Evolutionary conservation across 345 rosid species (phyloP).

Genomic region (Eucalyptus brandiana): DNA sequence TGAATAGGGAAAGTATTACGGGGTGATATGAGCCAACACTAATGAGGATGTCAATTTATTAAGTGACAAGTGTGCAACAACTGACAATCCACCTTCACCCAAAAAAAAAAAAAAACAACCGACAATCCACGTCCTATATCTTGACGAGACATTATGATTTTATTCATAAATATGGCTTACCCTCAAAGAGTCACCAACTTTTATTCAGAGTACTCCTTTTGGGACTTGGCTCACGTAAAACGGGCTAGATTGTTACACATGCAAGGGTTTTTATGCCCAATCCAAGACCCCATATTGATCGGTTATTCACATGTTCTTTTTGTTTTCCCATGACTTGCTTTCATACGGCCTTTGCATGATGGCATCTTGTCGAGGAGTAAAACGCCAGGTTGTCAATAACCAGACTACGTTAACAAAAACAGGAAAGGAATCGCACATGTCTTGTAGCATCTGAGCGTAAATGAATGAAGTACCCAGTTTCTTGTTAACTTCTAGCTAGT

Average conservation of each 20-base stretch:
- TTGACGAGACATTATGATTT: not conserved
- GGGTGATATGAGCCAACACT: not conserved
- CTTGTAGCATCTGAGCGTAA: not conserved
- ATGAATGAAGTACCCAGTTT: not conserved
- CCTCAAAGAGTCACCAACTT: not conserved
- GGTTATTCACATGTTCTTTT: not conserved
- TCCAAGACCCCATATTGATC: not conserved
- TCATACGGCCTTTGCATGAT: not conserved
- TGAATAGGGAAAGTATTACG: not conserved
- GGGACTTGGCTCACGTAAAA: not conserved
- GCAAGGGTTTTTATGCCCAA: not conserved
- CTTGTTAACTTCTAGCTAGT: not conserved
- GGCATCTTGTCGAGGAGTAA: not conserved
- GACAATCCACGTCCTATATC: not conserved
- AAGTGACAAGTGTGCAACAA: not conserved
- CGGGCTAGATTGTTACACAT: not conserved
- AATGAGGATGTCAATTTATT: not conserved
- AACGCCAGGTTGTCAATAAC: not conserved
- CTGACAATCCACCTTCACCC: too few relatives aligned
- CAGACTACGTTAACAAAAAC: not conserved
- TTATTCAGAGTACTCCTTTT: not conserved
- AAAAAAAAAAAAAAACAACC: not conserved
- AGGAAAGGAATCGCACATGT: not conserved
- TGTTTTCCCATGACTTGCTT: not conserved
- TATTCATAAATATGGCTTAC: not conserved